Conservation (phyloP, 768 basidiomycete genomes). For the Obba rivulosa region DNA sequence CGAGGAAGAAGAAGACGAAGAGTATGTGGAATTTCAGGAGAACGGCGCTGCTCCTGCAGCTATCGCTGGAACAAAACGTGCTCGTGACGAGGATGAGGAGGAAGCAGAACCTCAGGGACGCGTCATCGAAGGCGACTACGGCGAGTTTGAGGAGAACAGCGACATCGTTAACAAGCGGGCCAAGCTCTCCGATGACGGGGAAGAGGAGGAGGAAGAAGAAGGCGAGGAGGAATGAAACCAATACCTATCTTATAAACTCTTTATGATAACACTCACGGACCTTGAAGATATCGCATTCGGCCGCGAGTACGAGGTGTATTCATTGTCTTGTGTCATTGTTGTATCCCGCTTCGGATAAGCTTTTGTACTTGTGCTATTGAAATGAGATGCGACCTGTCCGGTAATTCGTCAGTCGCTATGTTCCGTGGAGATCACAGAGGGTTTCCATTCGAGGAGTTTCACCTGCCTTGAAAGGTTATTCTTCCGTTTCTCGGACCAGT, state of each 20-base stretch:
- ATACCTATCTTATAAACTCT: too few relatives aligned
- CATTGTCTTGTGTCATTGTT: background rate
- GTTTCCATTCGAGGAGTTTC: too few relatives aligned
- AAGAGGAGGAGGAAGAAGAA: conserved; percentile 3
- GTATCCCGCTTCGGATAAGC: background rate
- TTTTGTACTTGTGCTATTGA: too few relatives aligned
- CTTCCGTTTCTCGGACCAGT: too few relatives aligned
- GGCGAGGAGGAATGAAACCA: conserved; percentile 3
- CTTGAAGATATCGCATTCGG: background rate
- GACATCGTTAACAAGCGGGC: conserved; percentile 32
- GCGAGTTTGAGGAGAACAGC: conserved; percentile 25
- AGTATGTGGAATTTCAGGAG: conserved; percentile 15
- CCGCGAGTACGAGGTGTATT: background rate
- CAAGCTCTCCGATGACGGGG: conserved; percentile 10
- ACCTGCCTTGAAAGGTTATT: too few relatives aligned
- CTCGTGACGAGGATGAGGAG: conserved; percentile 22
- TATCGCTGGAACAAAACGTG: conserved; percentile 13
- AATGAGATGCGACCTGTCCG: too few relatives aligned
- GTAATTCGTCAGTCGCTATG: too few relatives aligned
- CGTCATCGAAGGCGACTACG: conserved; percentile 16
- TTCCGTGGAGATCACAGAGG: too few relatives aligned
- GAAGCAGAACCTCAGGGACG: background rate
- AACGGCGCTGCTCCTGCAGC: conserved; percentile 13
- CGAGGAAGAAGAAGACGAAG: conserved; percentile 18
- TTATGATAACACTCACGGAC: background rate